Evolutionary conservation across 1,284 basidiomycete species (phyloP).

Genomic region (Athelia sp.): DNA sequence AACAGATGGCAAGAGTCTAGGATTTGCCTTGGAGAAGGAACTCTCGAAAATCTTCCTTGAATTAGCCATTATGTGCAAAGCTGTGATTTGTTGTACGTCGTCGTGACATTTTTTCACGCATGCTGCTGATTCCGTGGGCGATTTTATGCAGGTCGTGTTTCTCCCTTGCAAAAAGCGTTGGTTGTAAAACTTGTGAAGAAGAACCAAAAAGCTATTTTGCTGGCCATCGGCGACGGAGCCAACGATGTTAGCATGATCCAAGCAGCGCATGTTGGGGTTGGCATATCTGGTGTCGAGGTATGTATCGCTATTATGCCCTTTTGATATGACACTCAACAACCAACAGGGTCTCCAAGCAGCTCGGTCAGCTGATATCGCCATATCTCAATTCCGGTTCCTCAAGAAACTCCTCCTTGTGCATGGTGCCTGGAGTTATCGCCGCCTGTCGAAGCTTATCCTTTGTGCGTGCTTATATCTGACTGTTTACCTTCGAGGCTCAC

Average conservation of each 20-base stretch:
- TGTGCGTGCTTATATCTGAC: conserved; percentile 48
- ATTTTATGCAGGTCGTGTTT: conserved; percentile 75
- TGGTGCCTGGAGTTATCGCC: conserved; percentile 96
- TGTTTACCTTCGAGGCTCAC: conserved; percentile 1
- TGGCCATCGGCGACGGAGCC: conserved; percentile 96
- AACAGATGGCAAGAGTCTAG: conserved; percentile 94
- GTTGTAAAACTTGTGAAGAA: conserved; percentile 99
- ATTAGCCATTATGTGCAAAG: conserved; percentile 97
- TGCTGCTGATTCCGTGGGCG: conserved; percentile 2
- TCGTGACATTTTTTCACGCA: conserved; percentile 1
- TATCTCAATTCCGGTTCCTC: conserved; percentile 96
- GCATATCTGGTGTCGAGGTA: conserved; percentile 96
- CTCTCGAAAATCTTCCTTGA: conserved; percentile 88
- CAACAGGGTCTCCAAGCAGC: conserved; percentile 92
- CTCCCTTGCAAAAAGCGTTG: conserved; percentile 95
- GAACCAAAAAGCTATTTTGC: conserved; percentile 85
- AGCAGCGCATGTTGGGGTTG: conserved; percentile 95
- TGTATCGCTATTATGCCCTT: conserved; percentile 11
- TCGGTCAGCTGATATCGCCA: conserved; percentile 93
- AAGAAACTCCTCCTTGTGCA: conserved; percentile 96
- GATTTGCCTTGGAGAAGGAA: conserved; percentile 91
- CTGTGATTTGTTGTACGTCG: conserved; percentile 89
- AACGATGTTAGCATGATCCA: conserved; percentile 98
- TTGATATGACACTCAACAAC: background rate
- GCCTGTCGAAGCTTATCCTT: conserved; percentile 92